Base-by-base conservation (phyloP, 176 grass and related monocot species). In the bread wheat (Triticum aestivum) region DNA sequence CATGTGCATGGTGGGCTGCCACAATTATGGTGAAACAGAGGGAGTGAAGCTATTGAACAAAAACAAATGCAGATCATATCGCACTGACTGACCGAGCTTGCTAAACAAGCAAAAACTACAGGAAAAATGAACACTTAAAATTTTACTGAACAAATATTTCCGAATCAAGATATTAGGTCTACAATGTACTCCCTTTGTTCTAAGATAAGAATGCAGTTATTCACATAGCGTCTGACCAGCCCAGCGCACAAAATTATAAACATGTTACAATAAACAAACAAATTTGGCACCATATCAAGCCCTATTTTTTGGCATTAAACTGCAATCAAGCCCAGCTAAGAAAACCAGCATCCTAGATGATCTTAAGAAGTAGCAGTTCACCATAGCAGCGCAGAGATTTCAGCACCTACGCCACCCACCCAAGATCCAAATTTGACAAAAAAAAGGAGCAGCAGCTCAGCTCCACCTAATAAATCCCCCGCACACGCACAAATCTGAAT, bases 381-480 rank as follows among this genome's bases (percentile, higher is more conserved):
- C 11, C 70, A 54, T 52, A 90, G n/a, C 27, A 71, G 13, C 9
- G 3, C 47, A 13, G 58, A 86, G 21, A 86, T 71, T 82, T 71
- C 11, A 3, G 75, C 6, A 63, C 27, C 47, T 59, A 27, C 11
- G 15, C 9, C 11, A 5, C 58, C 6, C 18, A 21, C 18, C 45
- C 30, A 59, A 77, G 30, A 62, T 39, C n/a, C 69, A 24, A 84
- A 77, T 24, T 89, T 62, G 61, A 71, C 14, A 52, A 75, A 52
- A 5, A 54, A 23, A 20, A 74, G 33, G 61, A 32, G 9, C 9
- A 32, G 9, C 9, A 81, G 23, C 3, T 76, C 51, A 44, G 76
- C 49, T 59, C 30, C 49, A 49, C 17, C 18, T 12, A 75, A 27
- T 17, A 14, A 54, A 79, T 61, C 18, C n/a, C 44, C 7, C 30